Conservation (phyloP, 768 basidiomycete genomes). For the Phaeolepiota aurea region DNA sequence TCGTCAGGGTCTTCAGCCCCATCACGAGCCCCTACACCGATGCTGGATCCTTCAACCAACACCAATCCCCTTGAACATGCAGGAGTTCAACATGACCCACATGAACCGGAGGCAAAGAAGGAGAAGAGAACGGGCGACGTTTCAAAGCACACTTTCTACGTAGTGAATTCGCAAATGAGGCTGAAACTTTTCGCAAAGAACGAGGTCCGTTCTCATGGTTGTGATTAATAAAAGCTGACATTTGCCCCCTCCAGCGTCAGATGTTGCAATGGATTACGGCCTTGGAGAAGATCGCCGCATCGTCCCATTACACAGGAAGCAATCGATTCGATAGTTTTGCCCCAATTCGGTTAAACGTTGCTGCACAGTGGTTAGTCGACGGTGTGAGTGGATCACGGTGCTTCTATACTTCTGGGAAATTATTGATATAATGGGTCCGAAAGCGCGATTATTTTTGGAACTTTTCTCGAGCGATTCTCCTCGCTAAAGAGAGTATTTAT, state of each 20-base stretch:
- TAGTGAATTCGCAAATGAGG: slow-evolving; percentile 84
- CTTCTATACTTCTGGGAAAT: slow-evolving; percentile 2
- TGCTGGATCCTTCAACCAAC: slow-evolving; percentile 80
- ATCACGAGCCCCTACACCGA: slow-evolving; percentile 37
- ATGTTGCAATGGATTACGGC: slow-evolving; percentile 97
- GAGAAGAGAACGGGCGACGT: slow-evolving; percentile 42
- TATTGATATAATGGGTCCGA: slow-evolving; percentile 5
- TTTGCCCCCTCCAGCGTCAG: slow-evolving; percentile 51
- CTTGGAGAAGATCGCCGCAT: slow-evolving; percentile 69
- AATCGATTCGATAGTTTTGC: slow-evolving; percentile 95
- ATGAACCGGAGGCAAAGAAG: slow-evolving; percentile 32
- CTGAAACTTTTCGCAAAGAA: slow-evolving; percentile 83
- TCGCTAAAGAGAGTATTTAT: slow-evolving; percentile 84
- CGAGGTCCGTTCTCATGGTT: slow-evolving; percentile 41
- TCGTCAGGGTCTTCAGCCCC: slow-evolving; percentile 27
- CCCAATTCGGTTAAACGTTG: slow-evolving; percentile 85
- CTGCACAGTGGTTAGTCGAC: slow-evolving; percentile 97
- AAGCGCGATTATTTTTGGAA: slow-evolving; percentile 99
- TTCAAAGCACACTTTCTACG: slow-evolving; percentile 90
- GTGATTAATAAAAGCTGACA: background rate
- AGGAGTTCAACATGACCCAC: slow-evolving; percentile 18
- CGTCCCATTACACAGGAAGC: slow-evolving; percentile 67
- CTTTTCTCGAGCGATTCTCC: slow-evolving; percentile 79
- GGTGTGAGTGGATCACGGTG: slow-evolving; percentile 48
- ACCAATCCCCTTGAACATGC: slow-evolving; percentile 39